Evolutionary conservation across 352 stramenopile genomes (phyloP).

Genomic region (Achlya hypogyna): DNA sequence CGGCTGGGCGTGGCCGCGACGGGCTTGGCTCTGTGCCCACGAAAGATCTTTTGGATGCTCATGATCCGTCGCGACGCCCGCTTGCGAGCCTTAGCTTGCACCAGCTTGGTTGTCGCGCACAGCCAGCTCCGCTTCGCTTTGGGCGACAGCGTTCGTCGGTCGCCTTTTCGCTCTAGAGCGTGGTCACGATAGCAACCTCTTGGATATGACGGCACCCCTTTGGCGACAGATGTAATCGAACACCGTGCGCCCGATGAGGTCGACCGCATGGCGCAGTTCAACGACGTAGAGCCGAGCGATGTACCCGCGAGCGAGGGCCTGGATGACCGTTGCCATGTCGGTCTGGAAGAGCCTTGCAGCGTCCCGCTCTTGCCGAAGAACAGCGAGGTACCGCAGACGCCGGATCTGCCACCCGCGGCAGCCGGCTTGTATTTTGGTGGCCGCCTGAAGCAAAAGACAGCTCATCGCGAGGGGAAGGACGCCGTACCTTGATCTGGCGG

Average conservation of each 20-base stretch:
- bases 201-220: background rate
- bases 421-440: background rate
- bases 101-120: background rate
- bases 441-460: conserved; percentile 2
- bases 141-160: background rate
- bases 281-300: background rate
- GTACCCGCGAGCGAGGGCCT: background rate
- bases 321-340: background rate
- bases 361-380: background rate
- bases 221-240: background rate
- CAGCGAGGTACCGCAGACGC: background rate
- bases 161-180: background rate
- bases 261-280: background rate
- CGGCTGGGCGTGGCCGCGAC: background rate
- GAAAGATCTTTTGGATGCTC: conserved; percentile 4
- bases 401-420: conserved; percentile 9
- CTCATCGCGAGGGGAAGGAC: background rate
- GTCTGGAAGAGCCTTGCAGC: background rate
- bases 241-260: background rate
- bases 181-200: background rate
- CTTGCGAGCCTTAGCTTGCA: background rate
- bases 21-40: background rate
- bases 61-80: background rate
- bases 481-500: background rate
- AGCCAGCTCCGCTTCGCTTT: background rate